Percentiles rank a stretch among this genome's conserved stretches.
Evolutionary conservation across 2,329 filamentous ascomycete genomes (phyloP).

Genomic region (Fusarium drepaniforme): DNA sequence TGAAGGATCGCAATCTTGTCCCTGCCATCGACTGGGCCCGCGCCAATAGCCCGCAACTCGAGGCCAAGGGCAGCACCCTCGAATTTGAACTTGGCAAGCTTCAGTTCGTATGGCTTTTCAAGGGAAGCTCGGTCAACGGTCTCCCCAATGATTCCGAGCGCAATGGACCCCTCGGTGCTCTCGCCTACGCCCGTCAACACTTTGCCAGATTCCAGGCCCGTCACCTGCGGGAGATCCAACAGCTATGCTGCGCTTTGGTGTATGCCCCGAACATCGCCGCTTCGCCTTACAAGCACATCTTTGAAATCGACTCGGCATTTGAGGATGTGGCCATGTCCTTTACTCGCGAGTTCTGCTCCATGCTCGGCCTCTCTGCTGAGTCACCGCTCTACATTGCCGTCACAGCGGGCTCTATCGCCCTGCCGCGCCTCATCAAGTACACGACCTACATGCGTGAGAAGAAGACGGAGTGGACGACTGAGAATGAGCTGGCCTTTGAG

Average conservation of each 20-base stretch:
- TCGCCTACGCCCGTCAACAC: slow-evolving; percentile 80
- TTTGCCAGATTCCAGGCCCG: slow-evolving; percentile 81
- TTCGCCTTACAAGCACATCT: slow-evolving; percentile 85
- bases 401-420: slow-evolving; percentile 91
- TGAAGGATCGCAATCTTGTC: slow-evolving; percentile 79
- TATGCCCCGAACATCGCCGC: slow-evolving; percentile 79
- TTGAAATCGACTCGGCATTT: slow-evolving; percentile 82
- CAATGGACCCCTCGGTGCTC: slow-evolving; percentile 73
- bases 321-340: slow-evolving; percentile 89
- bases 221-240: slow-evolving; percentile 83
- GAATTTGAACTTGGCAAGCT: slow-evolving; percentile 95
- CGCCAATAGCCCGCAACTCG: slow-evolving; percentile 76
- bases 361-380: slow-evolving; percentile 89
- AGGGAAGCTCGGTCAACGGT: slow-evolving; percentile 67
- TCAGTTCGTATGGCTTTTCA: slow-evolving; percentile 91
- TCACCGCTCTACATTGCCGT: slow-evolving; percentile 93
- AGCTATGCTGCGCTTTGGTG: slow-evolving; percentile 84
- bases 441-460: slow-evolving; percentile 89
- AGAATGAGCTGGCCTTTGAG: slow-evolving; percentile 88
- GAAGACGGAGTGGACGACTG: slow-evolving; percentile 93
- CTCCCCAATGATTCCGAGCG: slow-evolving; percentile 62
- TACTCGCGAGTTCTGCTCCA: slow-evolving; percentile 92
- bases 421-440: slow-evolving; percentile 90
- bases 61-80: slow-evolving; percentile 88
- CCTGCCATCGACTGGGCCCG: slow-evolving; percentile 92